Base-by-base conservation (phyloP, 805 yeast genomes). In the Blastobotrys robertii region DNA sequence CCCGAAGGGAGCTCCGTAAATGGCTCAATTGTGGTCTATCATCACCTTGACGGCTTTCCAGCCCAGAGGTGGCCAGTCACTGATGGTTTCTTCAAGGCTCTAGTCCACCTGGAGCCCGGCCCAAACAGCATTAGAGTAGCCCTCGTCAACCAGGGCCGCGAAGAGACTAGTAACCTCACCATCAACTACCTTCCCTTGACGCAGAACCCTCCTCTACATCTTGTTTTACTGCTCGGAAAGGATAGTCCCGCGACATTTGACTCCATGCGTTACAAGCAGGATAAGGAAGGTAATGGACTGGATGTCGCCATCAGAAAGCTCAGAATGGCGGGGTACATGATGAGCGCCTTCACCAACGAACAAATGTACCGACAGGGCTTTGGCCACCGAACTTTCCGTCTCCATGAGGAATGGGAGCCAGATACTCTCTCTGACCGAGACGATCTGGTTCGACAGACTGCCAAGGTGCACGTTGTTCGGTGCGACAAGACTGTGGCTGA, bases 271-370 rank as follows among this genome's bases (percentile, higher is more conserved):
- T 56, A 56, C 40, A 62, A 62, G 38, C 38, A 39, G 12, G 43
- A 51, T 30, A 44, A 46, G 19, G 92, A 84, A 50, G 81, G 79
- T 2, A 79, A 84, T 47, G 75, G 69, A 10, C 52, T 88, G 15
- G 78, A 78, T n/a, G 58, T 79, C 4, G 95, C 95, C 1, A 65
- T 83, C 13, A 68, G 67, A 50, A 85, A 85, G 57, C 58, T 90
- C 50, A 75, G 92, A 53, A 75, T 86, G 47, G 95, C 84, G 3
- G 94, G 83, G 3, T 70, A 95, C 52, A 61, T 88, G 61, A 84
- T 85, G 94, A 90, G 85, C 54, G 94, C 95, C 1, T 87, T 74
- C 60, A 88, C 97, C 0, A 79, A 77, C 52, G 97, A 88, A 52
- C 95, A 87, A 57, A 85, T 90, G 94, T 60, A 77, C 42, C 66